Percentiles rank a stretch among this genome's conserved stretches.
Conservation (phyloP, 441 rosid species). For the Pelargonium citronellum region DNA sequence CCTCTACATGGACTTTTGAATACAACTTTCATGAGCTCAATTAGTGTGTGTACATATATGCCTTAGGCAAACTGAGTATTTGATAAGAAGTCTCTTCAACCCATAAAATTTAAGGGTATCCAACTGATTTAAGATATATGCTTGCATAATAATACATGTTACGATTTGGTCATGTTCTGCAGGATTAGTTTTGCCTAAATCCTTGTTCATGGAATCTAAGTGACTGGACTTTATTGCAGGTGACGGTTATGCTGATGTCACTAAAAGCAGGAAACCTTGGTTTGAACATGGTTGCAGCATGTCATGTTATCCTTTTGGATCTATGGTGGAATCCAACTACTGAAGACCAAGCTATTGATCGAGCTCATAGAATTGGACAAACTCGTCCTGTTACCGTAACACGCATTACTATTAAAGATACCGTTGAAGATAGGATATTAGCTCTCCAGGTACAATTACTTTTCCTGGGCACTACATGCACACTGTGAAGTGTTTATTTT, state of each 20-base stretch:
- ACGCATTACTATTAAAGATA: conserved; percentile 71
- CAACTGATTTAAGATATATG: not conserved
- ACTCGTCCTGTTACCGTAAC: conserved; percentile 85
- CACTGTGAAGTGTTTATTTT: not conserved
- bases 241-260: conserved; percentile 83
- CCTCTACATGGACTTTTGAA: conserved; percentile 9
- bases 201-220: not conserved
- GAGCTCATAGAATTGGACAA: conserved; percentile 98
- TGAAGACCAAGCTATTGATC: conserved; percentile 93
- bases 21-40: not conserved
- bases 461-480: not conserved
- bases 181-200: not conserved
- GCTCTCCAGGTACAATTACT: conserved; percentile 58
- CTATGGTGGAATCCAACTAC: conserved; percentile 99
- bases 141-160: too few species aligned
- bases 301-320: conserved; percentile 87
- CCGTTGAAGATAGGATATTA: conserved; percentile 80
- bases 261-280: conserved; percentile 94
- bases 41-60: not conserved
- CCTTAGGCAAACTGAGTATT: not conserved
- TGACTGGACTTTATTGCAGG: conserved; percentile 37
- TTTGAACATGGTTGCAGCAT: conserved; percentile 91
- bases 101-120: not conserved
- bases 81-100: not conserved
- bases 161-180: not conserved